Evolutionary conservation across 2,329 filamentous ascomycete species (phyloP), one percentile per base, ranked within the genome.

Genomic region (Nothomitra cinnamomea): DNA sequence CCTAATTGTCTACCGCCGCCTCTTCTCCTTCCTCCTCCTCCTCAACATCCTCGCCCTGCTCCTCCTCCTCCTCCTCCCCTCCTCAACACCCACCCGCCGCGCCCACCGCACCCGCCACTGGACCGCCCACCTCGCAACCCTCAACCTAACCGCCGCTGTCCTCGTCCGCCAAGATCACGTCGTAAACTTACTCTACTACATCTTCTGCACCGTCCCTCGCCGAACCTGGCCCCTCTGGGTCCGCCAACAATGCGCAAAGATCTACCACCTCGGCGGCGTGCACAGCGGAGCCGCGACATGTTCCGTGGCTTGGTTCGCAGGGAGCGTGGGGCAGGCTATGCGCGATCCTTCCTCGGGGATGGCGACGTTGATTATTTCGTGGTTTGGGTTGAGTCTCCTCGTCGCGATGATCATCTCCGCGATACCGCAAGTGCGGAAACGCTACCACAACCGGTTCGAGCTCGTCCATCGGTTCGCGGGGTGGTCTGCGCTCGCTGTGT

Each of bases 361-460:
- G 2, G 43, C 24, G 21, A 48, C 43, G 6, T 15, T 48, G 43
- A 68, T 73, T 12, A 64, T 84, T 25, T 74, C 77, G 12, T 82
- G 77, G 61, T 61, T 80, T 41, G 71, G 85, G 40, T 69, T 78
- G 45, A 62, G 68, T 1, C 69, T 86, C 51, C 71, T 85, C 58
- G 60, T 77, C 54, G 61, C 69, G 38, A 82, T 87, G 61, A 71
- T 84, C 52, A 66, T 70, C 49, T 76, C 79, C 52, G 80, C 85
- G 1, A 75, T 82, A 63, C 84, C 85, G 2, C 63, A 65, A 8
- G 71, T 87, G 59, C 78, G 85, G 22, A 70, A 72, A 58, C 74
- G 70, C 47, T 71, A 74, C 57, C 84, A 88, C 68, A 76, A 88
- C 65, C 65, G 73, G 54, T 88, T 87, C 62, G 85, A 88, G 67